Conservation (phyloP, 192 early-diverging fungal genomes). For the Thamnidium elegans region DNA sequence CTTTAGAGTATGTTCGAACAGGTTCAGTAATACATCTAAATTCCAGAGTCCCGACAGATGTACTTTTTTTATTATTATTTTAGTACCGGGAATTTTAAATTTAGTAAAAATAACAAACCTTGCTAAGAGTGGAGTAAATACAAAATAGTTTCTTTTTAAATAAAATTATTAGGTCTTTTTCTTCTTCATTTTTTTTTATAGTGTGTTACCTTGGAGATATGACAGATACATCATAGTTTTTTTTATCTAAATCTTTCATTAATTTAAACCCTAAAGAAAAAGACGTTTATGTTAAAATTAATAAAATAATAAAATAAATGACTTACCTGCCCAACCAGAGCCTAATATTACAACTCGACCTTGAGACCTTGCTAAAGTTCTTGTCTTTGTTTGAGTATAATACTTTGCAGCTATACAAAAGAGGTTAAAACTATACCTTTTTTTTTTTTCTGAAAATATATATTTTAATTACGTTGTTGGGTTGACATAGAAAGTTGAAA, state of each 20-base stretch:
- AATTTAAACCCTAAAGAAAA: slow-evolving; percentile 73
- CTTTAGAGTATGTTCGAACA: slow-evolving; percentile 53
- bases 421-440: background rate
- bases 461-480: background rate
- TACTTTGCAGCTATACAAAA: background rate
- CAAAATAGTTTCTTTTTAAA: slow-evolving; percentile 77
- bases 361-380: slow-evolving; percentile 28
- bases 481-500: background rate
- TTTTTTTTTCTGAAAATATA: background rate
- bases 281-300: slow-evolving; percentile 34
- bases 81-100: too few species aligned
- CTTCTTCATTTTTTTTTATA: background rate
- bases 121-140: slow-evolving; percentile 85
- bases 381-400: slow-evolving; percentile 23
- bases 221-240: slow-evolving; percentile 68
- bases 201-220: slow-evolving; percentile 66
- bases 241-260: slow-evolving; percentile 64
- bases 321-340: slow-evolving; percentile 56
- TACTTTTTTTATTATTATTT: slow-evolving; percentile 36
- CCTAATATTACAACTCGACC: slow-evolving; percentile 42
- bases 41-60: slow-evolving; percentile 83
- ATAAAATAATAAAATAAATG: background rate
- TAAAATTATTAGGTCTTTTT: background rate
- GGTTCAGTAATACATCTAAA: slow-evolving; percentile 86
- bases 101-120: slow-evolving; percentile 14